These are phyloP conservation scores for Posidonia australis DNA, from an alignment of 106 monocot species.

Conservation along the genomic window DNA sequence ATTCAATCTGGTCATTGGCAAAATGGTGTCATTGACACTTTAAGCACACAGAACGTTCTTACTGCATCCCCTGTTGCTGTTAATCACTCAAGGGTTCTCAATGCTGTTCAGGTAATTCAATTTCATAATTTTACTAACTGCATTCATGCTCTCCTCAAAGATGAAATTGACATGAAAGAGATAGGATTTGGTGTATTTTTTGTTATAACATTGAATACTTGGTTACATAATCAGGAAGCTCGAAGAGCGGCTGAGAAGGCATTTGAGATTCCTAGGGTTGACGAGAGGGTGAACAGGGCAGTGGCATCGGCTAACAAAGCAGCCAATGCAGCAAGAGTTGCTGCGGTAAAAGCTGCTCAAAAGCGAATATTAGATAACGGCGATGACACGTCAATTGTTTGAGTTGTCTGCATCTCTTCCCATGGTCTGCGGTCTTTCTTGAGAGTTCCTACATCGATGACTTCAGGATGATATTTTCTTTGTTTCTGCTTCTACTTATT, in stretches of 20 bases:
- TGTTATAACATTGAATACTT: background rate
- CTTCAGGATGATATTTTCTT: background rate
- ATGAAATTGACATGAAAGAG: background rate
- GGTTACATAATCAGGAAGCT: conserved; percentile 53
- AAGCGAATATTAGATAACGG: conserved; percentile 19
- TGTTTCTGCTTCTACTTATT: background rate
- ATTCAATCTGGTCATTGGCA: conserved; percentile 62
- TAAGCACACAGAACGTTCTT: conserved; percentile 49
- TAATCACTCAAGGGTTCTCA: conserved; percentile 75
- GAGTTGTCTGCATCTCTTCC: background rate
- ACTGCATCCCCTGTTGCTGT: conserved; percentile 58
- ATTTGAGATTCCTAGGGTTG: conserved; percentile 54
- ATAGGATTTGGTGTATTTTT: background rate
- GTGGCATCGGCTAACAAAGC: conserved; percentile 59
- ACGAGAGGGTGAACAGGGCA: conserved; percentile 68
- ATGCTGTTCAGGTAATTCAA: conserved; percentile 68
- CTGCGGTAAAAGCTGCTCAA: conserved; percentile 68
- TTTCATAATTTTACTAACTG: background rate
- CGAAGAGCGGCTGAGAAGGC: conserved; percentile 65
- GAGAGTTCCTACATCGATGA: background rate
- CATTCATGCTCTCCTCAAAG: background rate
- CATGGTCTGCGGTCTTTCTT: background rate
- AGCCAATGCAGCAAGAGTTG: conserved; percentile 51
- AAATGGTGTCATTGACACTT: conserved; percentile 44
- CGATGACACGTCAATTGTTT: conserved; percentile 9